Base-by-base conservation (phyloP, 495 filamentous ascomycete species). In the Saxophila tyrrhenica region DNA sequence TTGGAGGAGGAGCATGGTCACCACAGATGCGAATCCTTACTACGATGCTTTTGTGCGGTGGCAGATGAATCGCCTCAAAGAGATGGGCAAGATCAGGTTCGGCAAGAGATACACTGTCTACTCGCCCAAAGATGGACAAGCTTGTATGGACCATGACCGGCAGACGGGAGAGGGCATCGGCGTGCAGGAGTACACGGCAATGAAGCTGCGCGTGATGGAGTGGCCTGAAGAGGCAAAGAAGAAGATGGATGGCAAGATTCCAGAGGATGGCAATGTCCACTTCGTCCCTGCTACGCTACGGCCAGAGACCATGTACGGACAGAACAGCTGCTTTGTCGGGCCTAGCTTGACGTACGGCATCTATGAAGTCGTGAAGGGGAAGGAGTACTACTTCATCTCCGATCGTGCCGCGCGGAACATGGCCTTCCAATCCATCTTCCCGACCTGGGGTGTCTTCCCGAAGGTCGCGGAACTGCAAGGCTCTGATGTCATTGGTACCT, bases 241-340 rank as follows among this genome's bases (percentile, higher is more conserved):
- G 54, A 70, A 77, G 25, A 67, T 98, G 32, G 74, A 80, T 60
- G 84, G 81, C 46, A 89, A 89, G 70, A 73, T 96, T n/a, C 85
- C 90, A 29, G 78, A 83, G 7, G 80, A 76, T 57, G 85, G 86
- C 22, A 85, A 87, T 52, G 85, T 96, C 23, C 95, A 83, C 69
- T 85, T 98, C 59, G 80, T 94, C 39, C 85, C 92, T 2, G 92
- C 92, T 21, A 96, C 92, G 54, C 76, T 98, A 54, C 79, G 92
- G 60, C 87, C 92, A 19, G 92, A 98, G 73, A 98, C 92, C 17
- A 96, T 98, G 91, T 96, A 96, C 63, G 92, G 92, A 23, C 92
- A 98, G 69, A 90, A 81, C 0, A 92, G 88, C 72, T 95, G 89
- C 69, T 98, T 98, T 63, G 88, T 98, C 48, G 86, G 89, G 24